A percentile compares a stretch with the other conserved stretches of the same genome.
phyloP scores from a whole-genome alignment of 371 early-diverging fungal species.

The Lichtheimia hyalospora region DNA sequence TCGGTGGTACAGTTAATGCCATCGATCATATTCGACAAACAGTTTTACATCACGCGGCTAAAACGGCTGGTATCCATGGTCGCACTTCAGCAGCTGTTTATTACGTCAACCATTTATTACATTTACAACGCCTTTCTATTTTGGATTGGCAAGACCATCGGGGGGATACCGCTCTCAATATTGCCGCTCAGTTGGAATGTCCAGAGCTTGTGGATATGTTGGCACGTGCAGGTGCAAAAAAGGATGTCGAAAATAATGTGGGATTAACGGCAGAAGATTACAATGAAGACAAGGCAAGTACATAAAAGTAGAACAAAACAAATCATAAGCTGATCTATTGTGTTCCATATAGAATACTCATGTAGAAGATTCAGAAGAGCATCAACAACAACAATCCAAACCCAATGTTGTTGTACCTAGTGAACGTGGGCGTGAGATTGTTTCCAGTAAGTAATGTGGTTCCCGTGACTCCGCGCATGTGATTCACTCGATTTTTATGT shows the following conservation, averaged over 20 bases:
- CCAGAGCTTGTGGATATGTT: slow-evolving; percentile 60
- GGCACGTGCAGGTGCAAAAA: slow-evolving; percentile 9
- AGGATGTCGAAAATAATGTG: slow-evolving; percentile 4
- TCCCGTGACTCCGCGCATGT: background rate
- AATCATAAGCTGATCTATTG: background rate
- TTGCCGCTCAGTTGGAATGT: slow-evolving; percentile 82
- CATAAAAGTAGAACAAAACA: too few relatives aligned
- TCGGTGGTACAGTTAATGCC: slow-evolving; percentile 65
- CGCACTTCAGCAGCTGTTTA: slow-evolving; percentile 68
- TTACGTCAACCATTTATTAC: slow-evolving; percentile 75
- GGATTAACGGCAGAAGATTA: slow-evolving; percentile 4
- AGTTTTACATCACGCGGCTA: slow-evolving; percentile 85
- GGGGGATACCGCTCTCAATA: slow-evolving; percentile 90
- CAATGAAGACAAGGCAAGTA: slow-evolving; percentile 4
- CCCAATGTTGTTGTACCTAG: slow-evolving; percentile 32
- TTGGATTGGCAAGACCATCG: slow-evolving; percentile 59
- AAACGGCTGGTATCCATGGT: slow-evolving; percentile 61
- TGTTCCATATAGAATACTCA: background rate
- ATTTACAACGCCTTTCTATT: slow-evolving; percentile 60
- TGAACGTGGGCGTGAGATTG: slow-evolving; percentile 54
- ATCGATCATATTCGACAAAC: slow-evolving; percentile 75
- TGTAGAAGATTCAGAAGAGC: background rate
- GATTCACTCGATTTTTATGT: background rate
- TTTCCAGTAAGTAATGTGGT: slow-evolving; percentile 45
- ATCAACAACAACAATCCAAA: slow-evolving; percentile 4